Conservation (phyloP, 2,329 filamentous ascomycete species). For the Aurifilum marmelostoma region DNA sequence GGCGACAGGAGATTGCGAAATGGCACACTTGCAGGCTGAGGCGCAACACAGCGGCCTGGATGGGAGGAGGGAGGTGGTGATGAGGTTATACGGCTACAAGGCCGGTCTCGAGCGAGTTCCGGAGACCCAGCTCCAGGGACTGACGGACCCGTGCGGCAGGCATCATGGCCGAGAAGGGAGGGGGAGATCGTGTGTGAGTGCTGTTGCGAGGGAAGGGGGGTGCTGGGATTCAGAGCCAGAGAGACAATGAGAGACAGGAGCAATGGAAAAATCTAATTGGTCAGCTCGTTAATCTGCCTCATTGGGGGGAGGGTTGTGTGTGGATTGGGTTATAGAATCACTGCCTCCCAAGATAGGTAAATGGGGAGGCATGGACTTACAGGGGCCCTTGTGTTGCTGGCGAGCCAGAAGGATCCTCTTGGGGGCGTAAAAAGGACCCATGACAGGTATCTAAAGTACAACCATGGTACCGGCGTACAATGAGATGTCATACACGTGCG, state of each 20-base stretch:
- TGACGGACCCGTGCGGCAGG: not conserved
- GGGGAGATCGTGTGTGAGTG: not conserved
- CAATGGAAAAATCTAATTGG: not conserved
- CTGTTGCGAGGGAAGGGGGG: not conserved
- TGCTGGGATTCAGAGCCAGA: not conserved
- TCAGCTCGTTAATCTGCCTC: not conserved
- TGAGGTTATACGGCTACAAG: not conserved
- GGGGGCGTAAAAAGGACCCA: conserved; percentile 16
- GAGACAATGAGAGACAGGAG: not conserved
- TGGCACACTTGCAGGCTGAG: not conserved
- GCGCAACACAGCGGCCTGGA: not conserved
- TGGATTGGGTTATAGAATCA: not conserved
- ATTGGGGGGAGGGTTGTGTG: not conserved
- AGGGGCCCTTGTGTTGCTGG: too few relatives aligned
- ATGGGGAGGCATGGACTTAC: not conserved
- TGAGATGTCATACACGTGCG: conserved; percentile 5
- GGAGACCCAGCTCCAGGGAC: not conserved
- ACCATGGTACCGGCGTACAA: not conserved
- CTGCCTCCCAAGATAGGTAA: not conserved
- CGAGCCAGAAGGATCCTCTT: not conserved
- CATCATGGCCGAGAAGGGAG: not conserved
- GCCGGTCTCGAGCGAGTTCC: not conserved
- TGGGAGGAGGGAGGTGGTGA: not conserved
- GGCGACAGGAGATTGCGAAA: not conserved
- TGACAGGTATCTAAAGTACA: conserved; percentile 1